Conservation (phyloP, 805 yeast genomes). For the Wickerhamomyces mucosus region DNA sequence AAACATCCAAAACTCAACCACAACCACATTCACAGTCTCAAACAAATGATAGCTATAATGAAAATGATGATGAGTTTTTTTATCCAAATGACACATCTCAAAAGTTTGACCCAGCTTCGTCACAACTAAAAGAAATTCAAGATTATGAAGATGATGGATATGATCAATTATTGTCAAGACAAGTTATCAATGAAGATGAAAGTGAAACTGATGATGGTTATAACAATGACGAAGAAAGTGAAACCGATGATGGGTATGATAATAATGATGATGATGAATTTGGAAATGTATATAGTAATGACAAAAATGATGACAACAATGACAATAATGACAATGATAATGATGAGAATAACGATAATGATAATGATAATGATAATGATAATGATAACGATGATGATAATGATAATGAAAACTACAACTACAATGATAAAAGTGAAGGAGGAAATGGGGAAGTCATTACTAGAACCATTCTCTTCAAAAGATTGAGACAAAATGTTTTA, state of each 20-base stretch:
- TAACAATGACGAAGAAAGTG: background rate
- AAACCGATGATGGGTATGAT: background rate
- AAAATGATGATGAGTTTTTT: background rate
- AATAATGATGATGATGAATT: background rate
- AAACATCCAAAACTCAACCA: background rate
- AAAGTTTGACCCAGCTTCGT: background rate
- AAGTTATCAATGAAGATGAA: background rate
- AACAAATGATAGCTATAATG: too few relatives aligned
- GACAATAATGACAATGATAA: slow-evolving; percentile 1
- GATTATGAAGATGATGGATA: background rate
- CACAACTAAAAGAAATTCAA: background rate
- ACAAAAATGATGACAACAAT: background rate
- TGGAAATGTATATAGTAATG: background rate
- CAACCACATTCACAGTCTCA: background rate
- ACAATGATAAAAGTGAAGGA: background rate
- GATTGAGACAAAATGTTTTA: background rate
- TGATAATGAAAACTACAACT: background rate
- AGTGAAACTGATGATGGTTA: background rate
- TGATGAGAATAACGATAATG: slow-evolving; percentile 1
- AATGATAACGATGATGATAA: background rate
- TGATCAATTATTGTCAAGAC: background rate
- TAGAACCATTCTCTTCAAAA: background rate
- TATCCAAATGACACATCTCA: too few relatives aligned
- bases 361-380: slow-evolving; percentile 1
- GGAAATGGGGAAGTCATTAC: background rate